Conservation (phyloP, 768 basidiomycete genomes). For the Russula griseocarnosa region DNA sequence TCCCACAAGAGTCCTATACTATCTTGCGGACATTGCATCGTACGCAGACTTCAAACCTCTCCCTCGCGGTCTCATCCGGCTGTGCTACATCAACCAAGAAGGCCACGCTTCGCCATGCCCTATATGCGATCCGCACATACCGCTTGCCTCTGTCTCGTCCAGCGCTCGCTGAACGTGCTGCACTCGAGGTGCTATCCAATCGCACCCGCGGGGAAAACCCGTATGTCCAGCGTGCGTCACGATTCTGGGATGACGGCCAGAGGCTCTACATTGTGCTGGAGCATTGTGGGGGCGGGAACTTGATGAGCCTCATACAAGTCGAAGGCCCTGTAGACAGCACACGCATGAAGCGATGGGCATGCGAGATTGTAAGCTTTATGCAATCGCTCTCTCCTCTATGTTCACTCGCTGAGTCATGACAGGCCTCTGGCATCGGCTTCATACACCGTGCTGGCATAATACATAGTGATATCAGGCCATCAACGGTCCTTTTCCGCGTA, state of each 20-base stretch:
- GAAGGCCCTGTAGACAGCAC: slow-evolving; percentile 18
- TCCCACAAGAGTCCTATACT: slow-evolving; percentile 23
- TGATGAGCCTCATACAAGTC: slow-evolving; percentile 21
- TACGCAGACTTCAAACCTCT: slow-evolving; percentile 21
- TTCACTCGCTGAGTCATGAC: neutral
- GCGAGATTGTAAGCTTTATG: slow-evolving; percentile 21
- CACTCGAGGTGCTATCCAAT: slow-evolving; percentile 17
- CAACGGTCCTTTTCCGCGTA: slow-evolving; percentile 23
- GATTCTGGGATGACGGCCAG: slow-evolving; percentile 27
- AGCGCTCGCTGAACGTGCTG: slow-evolving; percentile 20
- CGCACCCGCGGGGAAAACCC: slow-evolving; percentile 4
- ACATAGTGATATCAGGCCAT: slow-evolving; percentile 25
- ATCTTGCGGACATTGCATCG: slow-evolving; percentile 25
- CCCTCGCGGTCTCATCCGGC: slow-evolving; percentile 23
- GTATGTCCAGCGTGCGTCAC: slow-evolving; percentile 24
- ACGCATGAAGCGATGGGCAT: slow-evolving; percentile 22
- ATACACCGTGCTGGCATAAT: slow-evolving; percentile 25
- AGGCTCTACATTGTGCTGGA: slow-evolving; percentile 25
- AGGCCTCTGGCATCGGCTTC: slow-evolving; percentile 25
- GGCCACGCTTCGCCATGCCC: slow-evolving; percentile 16
- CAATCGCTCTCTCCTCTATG: neutral
- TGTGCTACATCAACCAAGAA: slow-evolving; percentile 15
- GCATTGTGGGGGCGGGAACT: slow-evolving; percentile 24
- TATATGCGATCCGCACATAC: slow-evolving; percentile 27
- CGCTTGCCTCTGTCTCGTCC: slow-evolving; percentile 21